Base-by-base conservation (phyloP, 2,329 filamentous ascomycete genomes). In the Fusarium miscanthi region DNA sequence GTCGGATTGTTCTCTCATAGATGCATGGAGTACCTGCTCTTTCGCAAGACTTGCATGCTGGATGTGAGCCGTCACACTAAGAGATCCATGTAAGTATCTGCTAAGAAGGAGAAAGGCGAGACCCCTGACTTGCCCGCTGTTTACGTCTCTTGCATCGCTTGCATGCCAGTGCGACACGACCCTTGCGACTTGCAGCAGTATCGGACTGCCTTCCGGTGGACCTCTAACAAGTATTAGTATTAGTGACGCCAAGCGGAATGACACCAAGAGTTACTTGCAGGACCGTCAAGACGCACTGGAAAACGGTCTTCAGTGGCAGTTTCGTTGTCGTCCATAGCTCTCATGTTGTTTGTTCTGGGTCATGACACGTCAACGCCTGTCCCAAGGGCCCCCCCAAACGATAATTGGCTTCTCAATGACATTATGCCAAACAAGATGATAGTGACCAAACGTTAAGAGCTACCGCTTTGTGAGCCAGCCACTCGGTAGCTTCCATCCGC, bases 141-240 rank as follows among this genome's bases (percentile, higher is more conserved):
- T 52, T 52, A 35, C 49, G 49, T 37, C 49, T 52, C 23, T 52
- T 52, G 33, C 49, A 52, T 52, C 49, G 49, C 4, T 52, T 52
- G 9, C 49, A 52, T 33, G 49, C 49, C 23, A 52, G 9, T 37
- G 49, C 49, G 11, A 52, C 49, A 7, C 49, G 49, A 5, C 49
- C 49, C 3, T 37, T 37, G 23, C 49, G 33, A 0, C 33, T 16
- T 17, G 5, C 17, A 7, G n/a, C 0, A 16, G 12, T n/a, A 3
- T 37, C 23, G 13, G 33, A 27, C 1, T 52, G 49, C 0, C 33
- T 21, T 16, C 33, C 33, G 6, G 27, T 21, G 6, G 49, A 6
- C 1, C 19, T 23, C 49, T 52, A 14, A 14, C 8, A 21, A 27
- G 31, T 12, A 21, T 52, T 6, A 27, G 31, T 12, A 21, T 52